These are phyloP conservation scores for Ramicandelaber brevisporus DNA, from an alignment of 192 early-diverging fungal genomes.

Conservation along the genomic window DNA sequence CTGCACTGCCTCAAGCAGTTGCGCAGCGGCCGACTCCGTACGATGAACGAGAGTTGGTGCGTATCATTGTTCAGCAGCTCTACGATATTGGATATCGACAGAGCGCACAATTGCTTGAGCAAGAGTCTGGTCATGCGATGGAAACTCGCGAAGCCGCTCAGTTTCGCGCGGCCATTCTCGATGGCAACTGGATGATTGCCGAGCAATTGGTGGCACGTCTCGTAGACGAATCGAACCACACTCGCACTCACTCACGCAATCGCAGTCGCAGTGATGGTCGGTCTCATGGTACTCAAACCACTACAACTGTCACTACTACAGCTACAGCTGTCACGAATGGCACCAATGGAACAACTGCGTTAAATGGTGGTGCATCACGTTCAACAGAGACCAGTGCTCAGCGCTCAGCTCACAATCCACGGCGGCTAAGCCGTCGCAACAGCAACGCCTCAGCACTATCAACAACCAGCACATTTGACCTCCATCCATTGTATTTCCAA, in stretches of 20 bases:
- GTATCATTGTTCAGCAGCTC: constrained; percentile 71
- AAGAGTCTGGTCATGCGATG: constrained; percentile 51
- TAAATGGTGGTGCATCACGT: not conserved
- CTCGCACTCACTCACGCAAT: too few species aligned
- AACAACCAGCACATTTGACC: not conserved
- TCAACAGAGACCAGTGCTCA: not conserved
- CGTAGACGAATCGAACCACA: too few species aligned
- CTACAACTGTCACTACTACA: not conserved
- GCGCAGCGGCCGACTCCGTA: not conserved
- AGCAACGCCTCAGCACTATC: not conserved
- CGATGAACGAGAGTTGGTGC: constrained; percentile 44
- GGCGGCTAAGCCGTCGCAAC: not conserved
- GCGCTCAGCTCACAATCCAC: not conserved
- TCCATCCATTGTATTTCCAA: constrained; percentile 1
- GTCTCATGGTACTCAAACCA: constrained; percentile 4
- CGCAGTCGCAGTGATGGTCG: constrained; percentile 4
- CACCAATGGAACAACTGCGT: not conserved
- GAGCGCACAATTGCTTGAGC: constrained; percentile 37
- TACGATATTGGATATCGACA: constrained; percentile 53
- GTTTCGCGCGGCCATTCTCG: constrained; percentile 45
- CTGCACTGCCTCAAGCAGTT: too few species aligned
- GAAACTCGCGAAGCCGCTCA: constrained; percentile 39
- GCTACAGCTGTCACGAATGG: constrained; percentile 1
- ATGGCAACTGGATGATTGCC: constrained; percentile 51
- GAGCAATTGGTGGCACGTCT: constrained; percentile 21